phyloP scores from a whole-genome alignment of 2,329 filamentous ascomycete genomes.

The Coleophoma cylindrospora region DNA sequence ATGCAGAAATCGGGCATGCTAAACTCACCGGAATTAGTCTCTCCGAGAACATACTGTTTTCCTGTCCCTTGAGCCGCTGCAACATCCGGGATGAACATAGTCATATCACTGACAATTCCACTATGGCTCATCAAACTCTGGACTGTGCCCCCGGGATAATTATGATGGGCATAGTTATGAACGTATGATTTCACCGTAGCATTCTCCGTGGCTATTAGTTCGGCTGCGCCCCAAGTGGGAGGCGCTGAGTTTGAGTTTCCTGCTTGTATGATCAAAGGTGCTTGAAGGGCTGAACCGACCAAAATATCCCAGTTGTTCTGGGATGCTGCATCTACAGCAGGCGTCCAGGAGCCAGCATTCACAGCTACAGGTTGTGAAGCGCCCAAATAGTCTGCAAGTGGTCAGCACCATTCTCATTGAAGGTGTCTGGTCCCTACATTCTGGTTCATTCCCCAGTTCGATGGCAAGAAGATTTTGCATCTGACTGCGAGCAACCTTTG shows the following conservation, averaged over 20 bases:
- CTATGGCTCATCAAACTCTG: conserved; percentile 20
- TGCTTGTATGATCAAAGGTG: conserved; percentile 18
- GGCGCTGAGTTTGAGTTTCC: conserved; percentile 20
- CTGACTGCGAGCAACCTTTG: conserved; percentile 35
- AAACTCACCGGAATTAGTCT: conserved; percentile 19
- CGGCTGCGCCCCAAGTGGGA: conserved; percentile 22
- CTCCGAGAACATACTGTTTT: conserved; percentile 23
- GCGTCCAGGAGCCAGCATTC: conserved; percentile 15
- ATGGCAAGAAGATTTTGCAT: conserved; percentile 47
- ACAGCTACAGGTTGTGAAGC: conserved; percentile 24
- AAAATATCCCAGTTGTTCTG: conserved; percentile 19
- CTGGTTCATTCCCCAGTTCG: conserved; percentile 53
- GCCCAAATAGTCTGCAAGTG: conserved; percentile 27
- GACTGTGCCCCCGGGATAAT: conserved; percentile 34
- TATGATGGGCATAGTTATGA: conserved; percentile 22
- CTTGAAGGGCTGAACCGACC: conserved; percentile 15
- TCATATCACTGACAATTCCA: conserved; percentile 17
- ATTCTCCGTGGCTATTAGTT: conserved; percentile 19
- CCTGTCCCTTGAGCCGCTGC: conserved; percentile 14
- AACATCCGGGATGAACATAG: conserved; percentile 13
- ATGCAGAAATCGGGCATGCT: too few relatives aligned
- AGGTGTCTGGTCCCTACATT: conserved; percentile 34
- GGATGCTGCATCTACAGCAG: conserved; percentile 17
- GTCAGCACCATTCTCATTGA: conserved; percentile 4
- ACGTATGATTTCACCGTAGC: conserved; percentile 16